phyloP scores from a whole-genome alignment of 1,139 yeast species.

The Casaregolazyma suthepensis region DNA sequence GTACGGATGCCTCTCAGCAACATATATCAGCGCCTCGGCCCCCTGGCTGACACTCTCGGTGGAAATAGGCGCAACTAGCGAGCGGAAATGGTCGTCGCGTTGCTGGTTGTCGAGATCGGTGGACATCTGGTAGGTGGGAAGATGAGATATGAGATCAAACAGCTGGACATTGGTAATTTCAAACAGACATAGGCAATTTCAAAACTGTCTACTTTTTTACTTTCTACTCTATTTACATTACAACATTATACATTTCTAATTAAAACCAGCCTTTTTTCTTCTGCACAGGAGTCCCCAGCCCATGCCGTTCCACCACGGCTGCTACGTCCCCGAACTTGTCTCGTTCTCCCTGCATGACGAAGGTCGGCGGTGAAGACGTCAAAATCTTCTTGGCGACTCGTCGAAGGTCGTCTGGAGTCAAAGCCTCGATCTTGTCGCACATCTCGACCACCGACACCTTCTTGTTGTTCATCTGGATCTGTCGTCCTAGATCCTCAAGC shows the following conservation, averaged over 20 bases:
- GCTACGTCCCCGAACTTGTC: slow-evolving; percentile 80
- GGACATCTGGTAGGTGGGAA: not conserved
- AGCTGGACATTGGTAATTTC: too few species aligned
- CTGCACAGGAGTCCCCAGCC: slow-evolving; percentile 49
- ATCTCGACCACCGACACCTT: slow-evolving; percentile 77
- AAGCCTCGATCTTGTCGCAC: slow-evolving; percentile 66
- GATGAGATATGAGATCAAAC: not conserved
- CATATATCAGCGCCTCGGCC: slow-evolving; percentile 87
- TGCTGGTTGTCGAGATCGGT: slow-evolving; percentile 1
- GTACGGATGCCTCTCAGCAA: slow-evolving; percentile 65
- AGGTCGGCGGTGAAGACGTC: slow-evolving; percentile 70
- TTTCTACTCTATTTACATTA: slow-evolving; percentile 4
- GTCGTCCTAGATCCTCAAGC: slow-evolving; percentile 92
- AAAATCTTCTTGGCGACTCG: slow-evolving; percentile 72
- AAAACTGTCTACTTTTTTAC: not conserved
- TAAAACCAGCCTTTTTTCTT: slow-evolving; percentile 8
- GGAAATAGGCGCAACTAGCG: slow-evolving; percentile 44
- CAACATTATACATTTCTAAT: not conserved
- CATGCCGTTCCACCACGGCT: slow-evolving; percentile 58
- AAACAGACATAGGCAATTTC: not conserved
- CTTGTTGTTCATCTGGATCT: slow-evolving; percentile 76
- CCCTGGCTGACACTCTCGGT: slow-evolving; percentile 58
- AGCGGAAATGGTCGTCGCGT: slow-evolving; percentile 35
- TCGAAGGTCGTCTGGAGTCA: slow-evolving; percentile 62
- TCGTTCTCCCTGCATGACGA: slow-evolving; percentile 85